phyloP scores from a whole-genome alignment of 1,284 basidiomycete genomes.

The Pulveroboletus sp. region DNA sequence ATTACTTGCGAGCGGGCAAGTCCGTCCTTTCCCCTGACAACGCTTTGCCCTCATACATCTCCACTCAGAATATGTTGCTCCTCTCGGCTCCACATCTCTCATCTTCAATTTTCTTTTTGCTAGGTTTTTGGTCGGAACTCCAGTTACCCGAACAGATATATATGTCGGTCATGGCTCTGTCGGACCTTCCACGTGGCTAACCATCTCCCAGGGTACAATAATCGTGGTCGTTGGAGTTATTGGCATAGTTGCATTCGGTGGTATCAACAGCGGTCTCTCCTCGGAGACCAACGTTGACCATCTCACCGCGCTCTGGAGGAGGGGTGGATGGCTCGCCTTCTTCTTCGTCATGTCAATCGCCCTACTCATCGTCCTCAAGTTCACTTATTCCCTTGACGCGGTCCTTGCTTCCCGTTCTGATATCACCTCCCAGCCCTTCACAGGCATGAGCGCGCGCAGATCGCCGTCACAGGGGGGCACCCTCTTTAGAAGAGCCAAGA shows the following conservation, averaged over 20 bases:
- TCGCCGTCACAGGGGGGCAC: conserved; percentile 23
- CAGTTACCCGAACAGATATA: conserved; percentile 77
- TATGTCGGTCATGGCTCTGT: conserved; percentile 44
- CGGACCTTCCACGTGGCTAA: conserved; percentile 1
- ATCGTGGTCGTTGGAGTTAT: conserved; percentile 80
- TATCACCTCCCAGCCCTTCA: conserved; percentile 53
- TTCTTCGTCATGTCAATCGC: conserved; percentile 75
- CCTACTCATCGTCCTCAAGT: conserved; percentile 63
- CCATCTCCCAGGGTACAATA: conserved; percentile 60
- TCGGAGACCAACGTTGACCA: conserved; percentile 66
- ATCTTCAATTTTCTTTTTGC: conserved; percentile 90
- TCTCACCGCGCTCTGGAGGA: conserved; percentile 78
- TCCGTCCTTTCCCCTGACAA: background rate
- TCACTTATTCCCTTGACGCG: conserved; percentile 62
- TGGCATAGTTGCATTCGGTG: conserved; percentile 83
- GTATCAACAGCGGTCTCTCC: conserved; percentile 73
- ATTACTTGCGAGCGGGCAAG: conserved; percentile 80
- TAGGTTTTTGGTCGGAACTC: conserved; percentile 76
- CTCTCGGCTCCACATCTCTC: conserved; percentile 78
- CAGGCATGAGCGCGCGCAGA: conserved; percentile 38
- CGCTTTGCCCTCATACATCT: conserved; percentile 25
- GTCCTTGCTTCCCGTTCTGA: conserved; percentile 66
- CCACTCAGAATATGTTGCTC: conserved; percentile 74
- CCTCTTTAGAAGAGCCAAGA: conserved; percentile 31
- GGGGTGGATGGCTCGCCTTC: conserved; percentile 84